phyloP scores from a whole-genome alignment of 345 rosid genomes.

The Populus deltoides region DNA sequence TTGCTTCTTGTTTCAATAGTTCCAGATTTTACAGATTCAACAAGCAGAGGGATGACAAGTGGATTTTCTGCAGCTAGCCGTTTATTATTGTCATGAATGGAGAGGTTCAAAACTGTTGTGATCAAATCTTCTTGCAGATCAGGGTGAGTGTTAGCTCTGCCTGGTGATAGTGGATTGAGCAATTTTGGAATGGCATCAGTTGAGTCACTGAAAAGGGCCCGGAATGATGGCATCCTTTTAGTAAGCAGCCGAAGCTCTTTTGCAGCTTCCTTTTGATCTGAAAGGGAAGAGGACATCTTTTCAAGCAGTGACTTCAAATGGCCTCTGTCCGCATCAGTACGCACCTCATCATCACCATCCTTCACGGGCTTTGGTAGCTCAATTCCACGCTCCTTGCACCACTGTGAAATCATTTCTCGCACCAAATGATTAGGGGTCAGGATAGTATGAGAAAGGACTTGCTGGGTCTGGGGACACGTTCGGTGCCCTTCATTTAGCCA shows the following conservation, averaged over 20 bases:
- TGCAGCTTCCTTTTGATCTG: conserved; percentile 48
- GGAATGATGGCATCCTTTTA: conserved; percentile 36
- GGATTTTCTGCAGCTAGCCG: conserved; percentile 37
- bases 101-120: conserved; percentile 46
- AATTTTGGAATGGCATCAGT: conserved; percentile 32
- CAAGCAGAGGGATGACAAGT: conserved; percentile 38
- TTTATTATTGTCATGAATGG: conserved; percentile 40
- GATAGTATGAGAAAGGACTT: conserved; percentile 38
- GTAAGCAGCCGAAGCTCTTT: conserved; percentile 47
- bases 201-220: conserved; percentile 38
- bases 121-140: conserved; percentile 47
- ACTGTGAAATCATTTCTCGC: conserved; percentile 44
- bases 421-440: conserved; percentile 47
- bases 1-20: conserved; percentile 44
- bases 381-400: conserved; percentile 39
- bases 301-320: conserved; percentile 39
- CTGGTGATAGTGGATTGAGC: conserved; percentile 36
- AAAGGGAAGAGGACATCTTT: conserved; percentile 41
- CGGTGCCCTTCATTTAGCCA: conserved; percentile 42
- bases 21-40: conserved; percentile 38
- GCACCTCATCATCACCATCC: conserved; percentile 18
- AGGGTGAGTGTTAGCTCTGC: conserved; percentile 23
- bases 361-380: conserved; percentile 27
- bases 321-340: conserved; percentile 20
- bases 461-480: conserved; percentile 48